Conservation (phyloP, 2,329 filamentous ascomycete species). For the Pseudogymnoascus sp. region DNA sequence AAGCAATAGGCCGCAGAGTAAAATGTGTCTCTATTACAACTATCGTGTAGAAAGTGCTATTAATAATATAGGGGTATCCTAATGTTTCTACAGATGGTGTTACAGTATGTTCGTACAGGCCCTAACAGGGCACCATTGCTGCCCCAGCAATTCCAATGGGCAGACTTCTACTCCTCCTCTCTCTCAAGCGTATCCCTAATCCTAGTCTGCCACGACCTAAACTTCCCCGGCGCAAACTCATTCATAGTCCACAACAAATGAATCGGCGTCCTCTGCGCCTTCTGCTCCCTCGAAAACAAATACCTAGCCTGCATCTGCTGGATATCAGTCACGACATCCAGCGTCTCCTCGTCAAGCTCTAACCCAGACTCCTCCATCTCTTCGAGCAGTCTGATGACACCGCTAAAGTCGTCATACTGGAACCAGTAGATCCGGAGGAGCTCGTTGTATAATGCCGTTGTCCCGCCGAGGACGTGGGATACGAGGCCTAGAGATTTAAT, state of each 20-base stretch:
- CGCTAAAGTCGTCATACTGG: constrained; percentile 44
- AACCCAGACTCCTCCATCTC: constrained; percentile 27
- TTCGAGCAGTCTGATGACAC: constrained; percentile 18
- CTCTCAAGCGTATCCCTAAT: constrained; percentile 13
- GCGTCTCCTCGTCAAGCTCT: constrained; percentile 25
- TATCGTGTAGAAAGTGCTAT: neutral
- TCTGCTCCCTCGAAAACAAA: constrained; percentile 14
- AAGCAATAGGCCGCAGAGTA: neutral
- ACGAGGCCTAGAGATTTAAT: constrained; percentile 60
- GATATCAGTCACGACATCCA: constrained; percentile 20
- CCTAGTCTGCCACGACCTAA: constrained; percentile 20
- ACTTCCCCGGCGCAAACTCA: constrained; percentile 19
- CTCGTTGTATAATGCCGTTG: constrained; percentile 61
- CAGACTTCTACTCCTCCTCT: neutral
- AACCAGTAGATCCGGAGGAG: constrained; percentile 55
- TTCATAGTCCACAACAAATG: constrained; percentile 23
- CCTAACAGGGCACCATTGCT: neutral
- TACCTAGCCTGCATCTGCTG: constrained; percentile 13
- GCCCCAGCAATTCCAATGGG: neutral
- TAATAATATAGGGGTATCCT: constrained; percentile 1
- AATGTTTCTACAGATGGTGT: neutral
- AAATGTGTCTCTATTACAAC: neutral
- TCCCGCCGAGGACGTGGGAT: constrained; percentile 64
- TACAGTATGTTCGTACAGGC: neutral
- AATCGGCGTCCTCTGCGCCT: constrained; percentile 15